phyloP scores from a whole-genome alignment of 1,284 basidiomycete genomes.

The Austroboletus niveus region DNA sequence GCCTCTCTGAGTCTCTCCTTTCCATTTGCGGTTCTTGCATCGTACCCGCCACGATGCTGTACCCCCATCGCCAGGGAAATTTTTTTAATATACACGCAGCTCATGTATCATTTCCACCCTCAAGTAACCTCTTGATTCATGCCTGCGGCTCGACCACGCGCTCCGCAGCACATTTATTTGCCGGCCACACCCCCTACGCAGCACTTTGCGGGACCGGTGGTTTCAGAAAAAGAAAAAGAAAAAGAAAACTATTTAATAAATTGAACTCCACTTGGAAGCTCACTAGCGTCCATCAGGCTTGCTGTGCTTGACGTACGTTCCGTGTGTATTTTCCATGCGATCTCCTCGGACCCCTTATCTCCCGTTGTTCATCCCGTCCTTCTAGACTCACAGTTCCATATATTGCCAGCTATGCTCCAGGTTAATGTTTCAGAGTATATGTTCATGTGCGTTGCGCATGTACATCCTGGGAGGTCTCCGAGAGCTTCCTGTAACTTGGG shows the following conservation, averaged over 20 bases:
- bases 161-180: conserved; percentile 17
- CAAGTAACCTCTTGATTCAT: conserved; percentile 4
- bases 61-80: too few relatives aligned
- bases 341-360: conserved; percentile 26
- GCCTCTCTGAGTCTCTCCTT: too few relatives aligned
- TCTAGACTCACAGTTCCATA: conserved; percentile 9
- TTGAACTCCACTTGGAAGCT: not conserved
- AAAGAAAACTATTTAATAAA: conserved; percentile 6
- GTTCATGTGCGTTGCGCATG: conserved; percentile 15
- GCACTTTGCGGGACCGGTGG: conserved; percentile 20
- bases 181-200: conserved; percentile 4
- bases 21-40: too few relatives aligned
- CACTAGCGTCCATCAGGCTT: not conserved
- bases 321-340: conserved; percentile 5
- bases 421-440: conserved; percentile 22
- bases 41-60: too few relatives aligned
- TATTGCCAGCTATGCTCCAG: conserved; percentile 19
- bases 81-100: too few relatives aligned
- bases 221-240: conserved; percentile 4
- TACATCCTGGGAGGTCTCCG: conserved; percentile 10
- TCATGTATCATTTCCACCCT: not conserved
- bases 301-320: conserved; percentile 17
- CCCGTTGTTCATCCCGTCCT: conserved; percentile 1
- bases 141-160: conserved; percentile 13
- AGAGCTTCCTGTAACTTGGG: not conserved